Evolutionary conservation across 2,329 filamentous ascomycete genomes (phyloP), one percentile per base, ranked within the genome.

Genomic region (Rasamsonia emersonii): DNA sequence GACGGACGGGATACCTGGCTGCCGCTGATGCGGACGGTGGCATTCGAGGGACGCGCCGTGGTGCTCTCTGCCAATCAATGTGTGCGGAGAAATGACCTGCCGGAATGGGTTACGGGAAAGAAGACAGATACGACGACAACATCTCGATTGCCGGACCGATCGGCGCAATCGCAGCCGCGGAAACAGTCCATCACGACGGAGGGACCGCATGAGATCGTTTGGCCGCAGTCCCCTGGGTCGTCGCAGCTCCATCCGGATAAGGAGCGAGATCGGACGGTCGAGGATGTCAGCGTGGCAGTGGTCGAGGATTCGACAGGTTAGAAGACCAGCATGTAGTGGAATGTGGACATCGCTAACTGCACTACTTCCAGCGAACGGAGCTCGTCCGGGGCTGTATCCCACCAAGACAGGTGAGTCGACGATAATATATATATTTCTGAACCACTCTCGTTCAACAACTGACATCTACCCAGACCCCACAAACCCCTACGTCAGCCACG

Each of bases 31-130:
- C 73, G 80, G 31, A 93, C 86, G 0, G 68, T 91, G 5, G 86
- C 77, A 3, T 70, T 75, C 32, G 89, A 96, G 57, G 83, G 86
- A 0, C 71, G 88, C 13, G 84, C 84, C 45, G 88, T 93, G 45
- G 86, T 95, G 11, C 64, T 95, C 3, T 86, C 77, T 50, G 78
- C 83, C 26, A 94, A 94, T 56, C 88, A 93, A 67, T 88, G 82
- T 50, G 71, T 84, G 3, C 73, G 68, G 40, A 67, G 62, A 41
- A 70, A 66, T 27, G 62, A 78, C 38, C 51, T 79, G 2, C 76
- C 75, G 0, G 52, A 49, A 4, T 79, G 74, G 75, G 70, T 80
- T 18, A 66, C n/a, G n/a, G n/a, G n/a, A n/a, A n/a, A n/a, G n/a
- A n/a, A n/a, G n/a, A n/a, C n/a, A n/a, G n/a, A n/a, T n/a, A n/a